A percentile compares a stretch with the other conserved stretches of the same genome.
These are phyloP conservation scores for Cladosporium oxysporum DNA, from an alignment of 2,329 filamentous ascomycete species.

Conservation along the genomic window DNA sequence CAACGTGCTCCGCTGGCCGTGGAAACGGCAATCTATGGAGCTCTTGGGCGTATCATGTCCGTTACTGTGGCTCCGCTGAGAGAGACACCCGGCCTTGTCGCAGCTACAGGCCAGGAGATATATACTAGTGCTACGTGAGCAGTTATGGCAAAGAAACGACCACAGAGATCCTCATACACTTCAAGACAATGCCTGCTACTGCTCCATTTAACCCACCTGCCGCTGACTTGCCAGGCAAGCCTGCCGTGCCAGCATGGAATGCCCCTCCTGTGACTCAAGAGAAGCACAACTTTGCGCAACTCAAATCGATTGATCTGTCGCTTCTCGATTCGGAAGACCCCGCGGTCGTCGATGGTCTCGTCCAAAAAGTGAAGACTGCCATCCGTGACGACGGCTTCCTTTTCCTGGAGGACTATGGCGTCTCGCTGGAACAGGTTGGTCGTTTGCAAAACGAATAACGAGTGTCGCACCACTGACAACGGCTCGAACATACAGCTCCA, in stretches of 20 bases:
- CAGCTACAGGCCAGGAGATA: background rate
- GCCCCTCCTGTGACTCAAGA: slow-evolving; percentile 50
- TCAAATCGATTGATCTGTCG: slow-evolving; percentile 38
- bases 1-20: slow-evolving; percentile 2
- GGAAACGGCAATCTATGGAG: background rate
- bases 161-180: background rate
- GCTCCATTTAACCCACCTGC: slow-evolving; percentile 47
- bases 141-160: background rate
- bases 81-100: background rate
- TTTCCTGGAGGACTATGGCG: slow-evolving; percentile 54
- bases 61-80: background rate
- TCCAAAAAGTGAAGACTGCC: slow-evolving; percentile 42
- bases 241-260: slow-evolving; percentile 38
- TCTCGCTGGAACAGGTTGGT: slow-evolving; percentile 47
- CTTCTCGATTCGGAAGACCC: slow-evolving; percentile 37
- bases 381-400: slow-evolving; percentile 40
- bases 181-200: slow-evolving; percentile 33
- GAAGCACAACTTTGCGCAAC: slow-evolving; percentile 44
- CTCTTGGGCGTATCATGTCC: background rate
- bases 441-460: too few relatives aligned
- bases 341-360: slow-evolving; percentile 45
- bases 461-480: background rate
- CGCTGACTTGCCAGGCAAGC: slow-evolving; percentile 43
- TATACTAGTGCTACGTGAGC: background rate
- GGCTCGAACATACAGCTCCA: slow-evolving; percentile 39